Base-by-base conservation (phyloP, 2,329 filamentous ascomycete genomes). In the Sclerotinia nivalis region DNA sequence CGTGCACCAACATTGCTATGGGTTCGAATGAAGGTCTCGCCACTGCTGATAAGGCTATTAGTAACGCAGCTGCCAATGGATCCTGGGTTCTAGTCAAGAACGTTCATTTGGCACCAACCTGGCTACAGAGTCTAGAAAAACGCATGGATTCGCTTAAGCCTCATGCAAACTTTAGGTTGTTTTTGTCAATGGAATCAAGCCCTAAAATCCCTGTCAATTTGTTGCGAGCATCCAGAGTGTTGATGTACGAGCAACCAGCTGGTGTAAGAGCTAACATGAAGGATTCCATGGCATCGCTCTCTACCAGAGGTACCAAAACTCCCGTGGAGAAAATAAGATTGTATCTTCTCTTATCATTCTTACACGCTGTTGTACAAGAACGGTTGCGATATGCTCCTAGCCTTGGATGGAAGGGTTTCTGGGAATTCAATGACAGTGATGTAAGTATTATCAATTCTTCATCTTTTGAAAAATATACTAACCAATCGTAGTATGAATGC, bases 351-450 rank as follows among this genome's bases (percentile, higher is more conserved):
- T 86, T 99, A 50, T 96, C 92, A 4, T 98, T 99, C 86, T 80
- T 99, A 76, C 96, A 99, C 79, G 96, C 96, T 9, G 94, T 99
- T 50, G 89, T 97, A 15, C 96, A 99, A 80, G 96, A 99, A 81
- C 87, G 96, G 75, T 84, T 99, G 72, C 91, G 96, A 72, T 99
- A 99, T 80, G 94, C 95, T 34, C 96, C 96, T 0, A 95, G 87
- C 70, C 84, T 99, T 69, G 96, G 96, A 71, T 99, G 96, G 96
- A 97, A 97, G 84, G 93, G 93, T 68, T 97, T 97, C 86, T 99
- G 96, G 96, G 96, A 99, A 81, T 99, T 99, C 81, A 99, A 99
- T 79, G 96, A 99, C 81, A 97, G 94, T 76, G 96, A 99, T 82
- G 93, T 96, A 88, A 91, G 92, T 89, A 25, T n/a, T 22, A 37